Evolutionary conservation across 1,284 basidiomycete genomes (phyloP).

Genomic region (Bjerkandera adusta): DNA sequence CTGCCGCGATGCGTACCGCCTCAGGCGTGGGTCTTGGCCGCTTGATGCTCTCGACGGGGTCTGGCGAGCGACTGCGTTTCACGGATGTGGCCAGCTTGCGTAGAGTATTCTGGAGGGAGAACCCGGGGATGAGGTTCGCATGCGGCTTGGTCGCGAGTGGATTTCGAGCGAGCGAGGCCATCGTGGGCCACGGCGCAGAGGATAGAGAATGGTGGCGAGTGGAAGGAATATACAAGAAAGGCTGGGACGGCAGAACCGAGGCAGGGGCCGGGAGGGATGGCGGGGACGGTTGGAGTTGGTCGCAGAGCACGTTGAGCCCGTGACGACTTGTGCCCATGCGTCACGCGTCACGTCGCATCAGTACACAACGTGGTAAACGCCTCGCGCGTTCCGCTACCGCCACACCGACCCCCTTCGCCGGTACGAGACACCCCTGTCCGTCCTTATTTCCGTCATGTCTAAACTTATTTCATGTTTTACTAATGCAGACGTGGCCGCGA

Average conservation of each 20-base stretch:
- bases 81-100: constrained; percentile 22
- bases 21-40: constrained; percentile 31
- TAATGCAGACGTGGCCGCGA: neutral
- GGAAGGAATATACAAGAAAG: constrained; percentile 9
- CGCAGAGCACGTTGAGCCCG: no score
- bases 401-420: no score
- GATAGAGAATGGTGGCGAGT: neutral
- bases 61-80: constrained; percentile 70
- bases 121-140: constrained; percentile 11
- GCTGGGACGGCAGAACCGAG: no score
- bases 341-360: no score
- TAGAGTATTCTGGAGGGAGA: constrained; percentile 14
- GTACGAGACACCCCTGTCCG: no score
- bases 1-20: constrained; percentile 25
- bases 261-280: no score
- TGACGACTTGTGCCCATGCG: no score
- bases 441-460: no score
- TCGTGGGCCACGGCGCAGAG: constrained; percentile 1
- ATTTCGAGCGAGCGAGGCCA: constrained; percentile 13
- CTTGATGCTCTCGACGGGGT: constrained; percentile 40
- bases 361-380: no score
- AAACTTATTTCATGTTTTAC: neutral
- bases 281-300: constrained; percentile 6
- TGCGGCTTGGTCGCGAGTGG: constrained; percentile 10
- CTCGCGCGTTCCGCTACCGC: no score